Conservation (phyloP, 2,329 filamentous ascomycete species). For the Fusarium sp. region DNA sequence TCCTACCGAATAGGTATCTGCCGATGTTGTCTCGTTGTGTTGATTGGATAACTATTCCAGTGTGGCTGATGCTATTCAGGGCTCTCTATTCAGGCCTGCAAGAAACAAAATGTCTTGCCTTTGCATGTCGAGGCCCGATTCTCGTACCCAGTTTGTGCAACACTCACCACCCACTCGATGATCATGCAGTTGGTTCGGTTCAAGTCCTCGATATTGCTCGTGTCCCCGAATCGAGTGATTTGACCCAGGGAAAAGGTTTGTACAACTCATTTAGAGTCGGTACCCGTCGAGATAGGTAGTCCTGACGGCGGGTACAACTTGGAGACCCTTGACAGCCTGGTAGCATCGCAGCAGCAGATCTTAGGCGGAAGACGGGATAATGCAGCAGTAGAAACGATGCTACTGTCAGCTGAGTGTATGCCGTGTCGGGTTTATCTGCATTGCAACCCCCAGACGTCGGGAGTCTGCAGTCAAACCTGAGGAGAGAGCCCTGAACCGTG, state of each 20-base stretch:
- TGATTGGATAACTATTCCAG: conserved; percentile 24
- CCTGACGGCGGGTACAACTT: conserved; percentile 15
- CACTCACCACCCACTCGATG: conserved; percentile 10
- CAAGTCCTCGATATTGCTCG: neutral
- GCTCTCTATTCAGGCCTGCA: conserved; percentile 22
- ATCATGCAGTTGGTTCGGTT: neutral
- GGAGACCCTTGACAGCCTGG: conserved; percentile 8
- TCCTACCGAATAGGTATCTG: conserved; percentile 16
- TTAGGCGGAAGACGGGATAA: conserved; percentile 23
- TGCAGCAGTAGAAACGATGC: conserved; percentile 32
- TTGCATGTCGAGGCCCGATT: conserved; percentile 8
- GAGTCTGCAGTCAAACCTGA: conserved; percentile 31
- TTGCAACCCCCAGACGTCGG: conserved; percentile 13
- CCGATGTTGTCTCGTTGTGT: neutral
- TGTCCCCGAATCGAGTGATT: neutral
- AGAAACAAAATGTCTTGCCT: conserved; percentile 28
- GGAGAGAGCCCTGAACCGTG: conserved; percentile 23
- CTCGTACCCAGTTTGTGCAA: conserved; percentile 39
- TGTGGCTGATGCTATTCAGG: conserved; percentile 36
- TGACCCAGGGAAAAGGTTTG: conserved; percentile 7
- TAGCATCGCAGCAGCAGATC: conserved; percentile 18
- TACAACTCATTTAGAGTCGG: conserved; percentile 14
- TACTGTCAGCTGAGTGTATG: conserved; percentile 26
- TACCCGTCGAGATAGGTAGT: conserved; percentile 12
- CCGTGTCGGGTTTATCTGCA: conserved; percentile 8